Percentiles rank a stretch among this genome's conserved stretches.
Conservation (phyloP, 2,329 filamentous ascomycete species). For the Uncinocarpus reesii region DNA sequence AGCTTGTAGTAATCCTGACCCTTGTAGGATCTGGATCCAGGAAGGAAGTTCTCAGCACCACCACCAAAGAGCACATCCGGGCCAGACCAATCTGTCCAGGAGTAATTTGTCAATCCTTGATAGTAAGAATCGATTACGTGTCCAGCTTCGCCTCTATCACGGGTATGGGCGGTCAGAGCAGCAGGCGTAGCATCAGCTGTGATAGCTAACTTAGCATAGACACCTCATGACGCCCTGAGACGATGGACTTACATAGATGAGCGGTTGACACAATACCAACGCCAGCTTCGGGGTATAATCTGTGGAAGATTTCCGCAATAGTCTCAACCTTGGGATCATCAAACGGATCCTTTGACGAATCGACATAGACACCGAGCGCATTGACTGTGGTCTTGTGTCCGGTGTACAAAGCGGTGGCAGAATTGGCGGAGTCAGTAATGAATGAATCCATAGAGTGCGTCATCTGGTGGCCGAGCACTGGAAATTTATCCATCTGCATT, state of each 20-base stretch:
- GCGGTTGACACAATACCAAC: slow-evolving; percentile 67
- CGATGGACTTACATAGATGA: slow-evolving; percentile 33
- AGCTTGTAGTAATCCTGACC: slow-evolving; percentile 62
- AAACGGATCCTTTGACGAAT: slow-evolving; percentile 61
- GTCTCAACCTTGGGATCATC: slow-evolving; percentile 83
- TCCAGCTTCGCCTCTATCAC: slow-evolving; percentile 58
- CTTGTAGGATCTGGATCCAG: slow-evolving; percentile 52
- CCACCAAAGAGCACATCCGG: slow-evolving; percentile 76
- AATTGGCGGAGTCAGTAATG: slow-evolving; percentile 82
- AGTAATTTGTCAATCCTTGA: slow-evolving; percentile 67
- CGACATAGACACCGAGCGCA: slow-evolving; percentile 69
- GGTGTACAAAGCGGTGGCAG: slow-evolving; percentile 67
- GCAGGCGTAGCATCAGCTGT: slow-evolving; percentile 74
- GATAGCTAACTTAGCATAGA: slow-evolving; percentile 7
- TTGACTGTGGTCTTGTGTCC: slow-evolving; percentile 80
- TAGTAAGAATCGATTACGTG: slow-evolving; percentile 66
- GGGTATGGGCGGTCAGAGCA: slow-evolving; percentile 62
- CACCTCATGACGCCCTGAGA: neutral
- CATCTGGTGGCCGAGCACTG: slow-evolving; percentile 79
- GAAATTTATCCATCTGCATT: slow-evolving; percentile 72
- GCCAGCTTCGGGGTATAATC: slow-evolving; percentile 51
- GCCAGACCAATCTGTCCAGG: slow-evolving; percentile 63
- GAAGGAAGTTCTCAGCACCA: slow-evolving; percentile 70
- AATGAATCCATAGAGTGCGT: slow-evolving; percentile 76
- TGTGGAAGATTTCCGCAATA: slow-evolving; percentile 60